Base-by-base conservation (phyloP, 306 rosid genomes). In the Sechiopsis laciniata region DNA sequence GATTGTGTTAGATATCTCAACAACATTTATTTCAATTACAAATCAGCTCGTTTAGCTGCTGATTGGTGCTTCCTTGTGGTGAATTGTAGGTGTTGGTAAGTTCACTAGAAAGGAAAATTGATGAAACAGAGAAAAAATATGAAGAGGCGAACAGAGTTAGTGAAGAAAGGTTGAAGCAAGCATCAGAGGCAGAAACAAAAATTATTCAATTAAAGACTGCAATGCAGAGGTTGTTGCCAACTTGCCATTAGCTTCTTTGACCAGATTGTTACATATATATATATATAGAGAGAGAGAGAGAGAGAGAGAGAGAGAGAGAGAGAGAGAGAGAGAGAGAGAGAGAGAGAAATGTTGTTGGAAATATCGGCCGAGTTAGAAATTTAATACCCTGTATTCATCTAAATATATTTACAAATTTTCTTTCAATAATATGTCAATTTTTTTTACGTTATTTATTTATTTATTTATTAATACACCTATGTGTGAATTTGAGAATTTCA, bases 161-260 rank as follows among this genome's bases (percentile, higher is more conserved):
- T 72, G 96, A 91, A 84, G 99, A 95, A 80, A 85, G 97, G 86
- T 84, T 87, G 87, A 91, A 91, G 86, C 96, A 91, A 84, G 92
- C 99, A 48, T 78, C 86, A 81, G 99, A 95, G 51, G 97, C 99
- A 62, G 99, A 95, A 81, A 78, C 96, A 22, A 89, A 91, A 84
- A 95, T 95, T 71, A 84, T 91, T 81, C 87, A 88, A 83, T 79
- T 95, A 78, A 95, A 91, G 92, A 91, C 97, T 53, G 76, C 89
- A 22, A 95, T 95, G 96, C 97, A 95, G 80, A 95, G 96, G 99
- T 91, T 15, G 59, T 83, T 73, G 52, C 62, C 29, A 26, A 26
- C 29, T 26, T 26, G 29, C 29, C 60, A 59, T 80, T 75, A 58
- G 74, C 66, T 66, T 71, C 77, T 79, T 75, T 70, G 37, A 32